Percentiles rank a stretch among this genome's conserved stretches.
phyloP scores from a whole-genome alignment of 2,329 filamentous ascomycete genomes.

The Tolypocladium capitatum region DNA sequence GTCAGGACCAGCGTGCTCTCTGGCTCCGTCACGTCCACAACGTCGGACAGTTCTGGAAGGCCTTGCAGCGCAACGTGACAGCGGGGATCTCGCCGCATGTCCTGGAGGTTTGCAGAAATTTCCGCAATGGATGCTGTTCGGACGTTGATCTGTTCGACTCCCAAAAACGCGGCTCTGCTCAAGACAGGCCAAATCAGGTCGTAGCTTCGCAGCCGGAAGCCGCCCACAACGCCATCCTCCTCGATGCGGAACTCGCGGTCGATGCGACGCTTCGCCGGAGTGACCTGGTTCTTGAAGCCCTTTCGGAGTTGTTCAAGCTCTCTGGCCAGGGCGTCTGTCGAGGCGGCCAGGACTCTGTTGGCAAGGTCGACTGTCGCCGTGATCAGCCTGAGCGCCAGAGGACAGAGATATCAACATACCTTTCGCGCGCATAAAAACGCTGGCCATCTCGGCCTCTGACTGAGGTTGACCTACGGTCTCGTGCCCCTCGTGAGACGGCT shows the following conservation, averaged over 20 bases:
- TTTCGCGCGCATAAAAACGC: slow-evolving; percentile 13
- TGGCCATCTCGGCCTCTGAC: slow-evolving; percentile 3
- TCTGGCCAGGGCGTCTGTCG: not conserved
- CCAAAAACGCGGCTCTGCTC: slow-evolving; percentile 8
- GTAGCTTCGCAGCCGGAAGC: slow-evolving; percentile 15
- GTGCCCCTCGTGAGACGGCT: not conserved
- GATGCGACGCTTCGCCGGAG: slow-evolving; percentile 17
- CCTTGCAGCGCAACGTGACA: slow-evolving; percentile 10
- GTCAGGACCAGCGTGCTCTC: slow-evolving; percentile 11
- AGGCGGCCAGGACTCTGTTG: slow-evolving; percentile 6
- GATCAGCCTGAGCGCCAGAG: slow-evolving; percentile 2
- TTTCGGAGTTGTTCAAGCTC: slow-evolving; percentile 1
- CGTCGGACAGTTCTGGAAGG: slow-evolving; percentile 12
- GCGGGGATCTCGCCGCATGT: slow-evolving; percentile 10
- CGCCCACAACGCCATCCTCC: slow-evolving; percentile 7
- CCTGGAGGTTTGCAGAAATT: slow-evolving; percentile 8
- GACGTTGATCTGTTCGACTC: slow-evolving; percentile 11
- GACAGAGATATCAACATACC: slow-evolving; percentile 9
- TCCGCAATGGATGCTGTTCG: slow-evolving; percentile 14
- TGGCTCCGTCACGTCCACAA: slow-evolving; percentile 16
- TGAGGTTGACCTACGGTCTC: not conserved
- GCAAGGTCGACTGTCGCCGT: slow-evolving; percentile 11
- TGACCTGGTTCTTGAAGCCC: slow-evolving; percentile 2
- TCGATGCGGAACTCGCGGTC: slow-evolving; percentile 5
- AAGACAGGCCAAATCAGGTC: slow-evolving; percentile 12